phyloP scores from a whole-genome alignment of 2,329 filamentous ascomycete species.

The Claviceps citrina region DNA sequence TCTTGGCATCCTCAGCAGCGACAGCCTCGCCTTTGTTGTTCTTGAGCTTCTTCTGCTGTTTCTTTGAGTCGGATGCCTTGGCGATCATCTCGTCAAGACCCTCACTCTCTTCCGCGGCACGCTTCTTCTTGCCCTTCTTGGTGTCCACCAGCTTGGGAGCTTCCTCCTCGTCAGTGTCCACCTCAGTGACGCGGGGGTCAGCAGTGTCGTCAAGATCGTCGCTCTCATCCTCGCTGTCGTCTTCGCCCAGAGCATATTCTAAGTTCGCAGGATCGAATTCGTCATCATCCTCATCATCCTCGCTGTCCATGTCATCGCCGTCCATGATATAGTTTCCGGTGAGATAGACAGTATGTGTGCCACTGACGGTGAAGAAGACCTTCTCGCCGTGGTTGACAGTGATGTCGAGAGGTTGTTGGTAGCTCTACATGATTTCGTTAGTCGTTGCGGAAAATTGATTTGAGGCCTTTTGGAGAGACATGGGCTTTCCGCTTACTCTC shows the following conservation, averaged over 20 bases:
- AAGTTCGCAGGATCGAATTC: slow-evolving; percentile 71
- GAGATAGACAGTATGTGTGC: slow-evolving; percentile 79
- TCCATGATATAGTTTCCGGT: slow-evolving; percentile 92
- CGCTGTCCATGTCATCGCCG: slow-evolving; percentile 40
- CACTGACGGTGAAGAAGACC: slow-evolving; percentile 81
- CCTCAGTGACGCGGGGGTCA: slow-evolving; percentile 69
- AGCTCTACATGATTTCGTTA: slow-evolving; percentile 47
- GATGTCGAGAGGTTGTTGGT: slow-evolving; percentile 90
- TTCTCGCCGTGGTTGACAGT: slow-evolving; percentile 77
- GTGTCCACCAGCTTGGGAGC: slow-evolving; percentile 42
- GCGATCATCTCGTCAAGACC: slow-evolving; percentile 73
- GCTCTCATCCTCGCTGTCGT: slow-evolving; percentile 55
- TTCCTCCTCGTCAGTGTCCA: slow-evolving; percentile 67
- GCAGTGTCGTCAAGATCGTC: slow-evolving; percentile 67
- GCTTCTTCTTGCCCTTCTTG: slow-evolving; percentile 85
- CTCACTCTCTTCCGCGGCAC: slow-evolving; percentile 59
- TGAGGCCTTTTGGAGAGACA: neutral
- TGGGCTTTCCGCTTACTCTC: slow-evolving; percentile 45
- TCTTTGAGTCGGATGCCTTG: slow-evolving; percentile 66
- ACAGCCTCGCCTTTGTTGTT: slow-evolving; percentile 92
- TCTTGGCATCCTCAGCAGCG: slow-evolving; percentile 41
- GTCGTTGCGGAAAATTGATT: slow-evolving; percentile 1
- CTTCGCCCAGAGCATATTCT: slow-evolving; percentile 55
- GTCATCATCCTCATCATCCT: slow-evolving; percentile 56
- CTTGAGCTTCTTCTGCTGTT: slow-evolving; percentile 95